Evolutionary conservation across 2,329 filamentous ascomycete species (phyloP).

Genomic region (Penicillium nordicum): DNA sequence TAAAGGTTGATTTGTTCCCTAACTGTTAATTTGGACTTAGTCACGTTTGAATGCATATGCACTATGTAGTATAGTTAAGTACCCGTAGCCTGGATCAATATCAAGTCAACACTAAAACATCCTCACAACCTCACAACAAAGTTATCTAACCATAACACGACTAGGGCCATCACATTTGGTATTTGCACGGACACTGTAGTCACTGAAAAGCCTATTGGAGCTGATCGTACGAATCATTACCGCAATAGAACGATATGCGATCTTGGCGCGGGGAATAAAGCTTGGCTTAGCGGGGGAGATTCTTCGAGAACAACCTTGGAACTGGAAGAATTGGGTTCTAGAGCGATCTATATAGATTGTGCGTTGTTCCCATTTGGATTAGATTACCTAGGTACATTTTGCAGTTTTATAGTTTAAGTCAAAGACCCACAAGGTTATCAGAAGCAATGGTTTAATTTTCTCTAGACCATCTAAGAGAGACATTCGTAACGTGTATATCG

Average conservation of each 20-base stretch:
- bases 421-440: neutral
- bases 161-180: neutral
- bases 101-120: neutral
- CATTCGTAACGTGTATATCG: neutral
- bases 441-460: neutral
- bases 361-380: neutral
- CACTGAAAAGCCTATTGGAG: conserved; percentile 4
- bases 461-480: conserved; percentile 2
- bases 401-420: neutral
- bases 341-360: neutral
- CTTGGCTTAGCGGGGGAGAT: conserved; percentile 13
- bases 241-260: conserved; percentile 7
- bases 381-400: neutral
- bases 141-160: conserved; percentile 9
- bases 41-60: neutral
- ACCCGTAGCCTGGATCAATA: neutral
- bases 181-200: neutral
- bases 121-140: neutral
- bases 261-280: conserved; percentile 9
- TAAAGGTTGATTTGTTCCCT: neutral
- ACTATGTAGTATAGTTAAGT: neutral
- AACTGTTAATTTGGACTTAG: neutral
- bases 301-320: neutral
- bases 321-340: neutral
- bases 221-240: conserved; percentile 17